These are phyloP conservation scores for Plenodomus lindquistii DNA, from an alignment of 2,329 filamentous ascomycete genomes.

Conservation along the genomic window DNA sequence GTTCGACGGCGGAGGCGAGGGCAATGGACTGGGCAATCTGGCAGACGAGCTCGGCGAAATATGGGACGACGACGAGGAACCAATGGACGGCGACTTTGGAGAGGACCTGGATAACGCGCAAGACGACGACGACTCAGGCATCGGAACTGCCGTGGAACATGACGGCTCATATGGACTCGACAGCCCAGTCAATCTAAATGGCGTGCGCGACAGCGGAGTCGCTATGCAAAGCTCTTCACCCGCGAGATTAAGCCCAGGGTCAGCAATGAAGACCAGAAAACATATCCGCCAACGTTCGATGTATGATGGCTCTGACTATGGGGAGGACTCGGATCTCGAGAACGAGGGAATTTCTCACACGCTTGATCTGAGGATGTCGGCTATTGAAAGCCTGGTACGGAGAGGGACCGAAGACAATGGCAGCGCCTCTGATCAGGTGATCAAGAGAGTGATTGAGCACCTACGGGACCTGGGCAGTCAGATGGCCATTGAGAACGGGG, in stretches of 20 bases:
- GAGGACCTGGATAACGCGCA: slow-evolving; percentile 36
- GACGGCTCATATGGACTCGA: slow-evolving; percentile 34
- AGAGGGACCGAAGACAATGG: slow-evolving; percentile 68
- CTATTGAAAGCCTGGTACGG: slow-evolving; percentile 69
- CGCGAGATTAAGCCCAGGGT: slow-evolving; percentile 45
- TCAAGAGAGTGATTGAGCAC: slow-evolving; percentile 69
- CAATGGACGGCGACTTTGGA: slow-evolving; percentile 48
- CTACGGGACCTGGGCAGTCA: slow-evolving; percentile 74
- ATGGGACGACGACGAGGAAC: slow-evolving; percentile 67
- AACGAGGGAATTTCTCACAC: slow-evolving; percentile 68
- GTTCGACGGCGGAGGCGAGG: slow-evolving; percentile 47
- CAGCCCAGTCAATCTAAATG: slow-evolving; percentile 27
- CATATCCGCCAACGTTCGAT: slow-evolving; percentile 54
- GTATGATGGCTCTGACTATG: slow-evolving; percentile 76
- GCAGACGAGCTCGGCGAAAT: slow-evolving; percentile 80
- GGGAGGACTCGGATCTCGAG: slow-evolving; percentile 72
- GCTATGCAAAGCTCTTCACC: slow-evolving; percentile 48
- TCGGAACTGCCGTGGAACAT: slow-evolving; percentile 41
- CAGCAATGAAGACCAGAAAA: slow-evolving; percentile 31
- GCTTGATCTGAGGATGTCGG: slow-evolving; percentile 71
- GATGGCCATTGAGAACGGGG: slow-evolving; percentile 70
- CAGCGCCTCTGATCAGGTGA: slow-evolving; percentile 66
- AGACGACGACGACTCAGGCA: slow-evolving; percentile 24
- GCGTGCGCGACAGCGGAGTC: slow-evolving; percentile 52
- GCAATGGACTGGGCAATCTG: slow-evolving; percentile 70